phyloP scores from a whole-genome alignment of 495 filamentous ascomycete species.

The Penicillium crystallinum region DNA sequence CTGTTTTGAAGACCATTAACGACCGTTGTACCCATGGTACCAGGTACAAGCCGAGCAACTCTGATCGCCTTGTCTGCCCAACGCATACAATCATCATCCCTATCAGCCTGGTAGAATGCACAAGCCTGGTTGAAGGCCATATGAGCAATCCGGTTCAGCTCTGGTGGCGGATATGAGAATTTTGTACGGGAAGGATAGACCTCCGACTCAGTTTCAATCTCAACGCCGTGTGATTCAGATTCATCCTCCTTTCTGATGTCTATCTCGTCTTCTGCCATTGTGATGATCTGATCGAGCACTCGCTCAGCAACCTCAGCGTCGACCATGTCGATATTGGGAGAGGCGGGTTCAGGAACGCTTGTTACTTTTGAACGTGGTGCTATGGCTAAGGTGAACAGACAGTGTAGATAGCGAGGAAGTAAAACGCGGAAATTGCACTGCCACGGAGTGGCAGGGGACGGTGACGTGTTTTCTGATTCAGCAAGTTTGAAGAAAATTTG shows the following conservation, averaged over 20 bases:
- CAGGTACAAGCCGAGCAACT: constrained; percentile 52
- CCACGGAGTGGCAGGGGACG: background rate
- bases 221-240: background rate
- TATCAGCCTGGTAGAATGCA: constrained; percentile 57
- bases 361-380: background rate
- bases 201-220: background rate
- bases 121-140: constrained; percentile 71
- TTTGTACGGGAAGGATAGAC: background rate
- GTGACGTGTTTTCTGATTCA: background rate
- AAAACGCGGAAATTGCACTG: background rate
- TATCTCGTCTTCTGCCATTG: constrained; percentile 39
- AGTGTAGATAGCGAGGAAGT: background rate
- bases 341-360: background rate
- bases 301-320: constrained; percentile 18
- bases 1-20: constrained; percentile 50
- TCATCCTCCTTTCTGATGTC: too few relatives aligned
- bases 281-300: constrained; percentile 46
- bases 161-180: constrained; percentile 55
- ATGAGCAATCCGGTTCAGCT: constrained; percentile 73
- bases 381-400: background rate
- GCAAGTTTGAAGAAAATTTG: background rate
- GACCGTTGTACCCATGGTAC: constrained; percentile 35
- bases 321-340: background rate
- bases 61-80: constrained; percentile 66
- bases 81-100: constrained; percentile 51